Conservation (phyloP, 352 stramenopile species). For the Phytophthora chlamydospora region DNA sequence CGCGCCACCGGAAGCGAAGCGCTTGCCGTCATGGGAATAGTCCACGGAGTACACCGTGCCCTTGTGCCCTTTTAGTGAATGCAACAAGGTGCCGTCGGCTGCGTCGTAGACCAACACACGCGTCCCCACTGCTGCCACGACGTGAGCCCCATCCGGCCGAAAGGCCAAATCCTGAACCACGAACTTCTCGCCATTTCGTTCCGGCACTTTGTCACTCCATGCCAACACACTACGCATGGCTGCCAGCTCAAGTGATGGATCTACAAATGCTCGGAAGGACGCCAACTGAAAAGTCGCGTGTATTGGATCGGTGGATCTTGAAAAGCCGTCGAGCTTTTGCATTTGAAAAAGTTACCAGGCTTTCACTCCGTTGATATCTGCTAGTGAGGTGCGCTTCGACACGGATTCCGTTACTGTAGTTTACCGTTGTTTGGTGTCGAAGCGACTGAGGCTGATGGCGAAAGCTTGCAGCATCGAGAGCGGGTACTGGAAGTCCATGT, state of each 20-base stretch:
- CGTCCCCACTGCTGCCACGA: constrained; percentile 92
- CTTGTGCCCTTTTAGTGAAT: constrained; percentile 93
- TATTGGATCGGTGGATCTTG: constrained; percentile 36
- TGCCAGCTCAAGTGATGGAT: background rate
- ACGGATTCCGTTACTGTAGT: background rate
- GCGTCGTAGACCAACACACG: constrained; percentile 94
- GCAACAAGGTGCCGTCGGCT: constrained; percentile 86
- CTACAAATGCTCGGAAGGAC: constrained; percentile 7
- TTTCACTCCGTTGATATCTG: too few relatives aligned
- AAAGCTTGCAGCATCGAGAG: constrained; percentile 93
- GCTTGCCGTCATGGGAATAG: constrained; percentile 91
- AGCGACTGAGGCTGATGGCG: constrained; percentile 91
- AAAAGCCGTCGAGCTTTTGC: constrained; percentile 25
- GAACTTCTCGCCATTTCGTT: constrained; percentile 87
- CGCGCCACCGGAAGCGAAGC: constrained; percentile 92
- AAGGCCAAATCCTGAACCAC: constrained; percentile 92
- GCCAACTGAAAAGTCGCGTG: constrained; percentile 52
- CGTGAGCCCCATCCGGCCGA: constrained; percentile 85
- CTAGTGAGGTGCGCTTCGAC: background rate
- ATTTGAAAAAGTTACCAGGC: background rate
- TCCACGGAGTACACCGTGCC: constrained; percentile 93
- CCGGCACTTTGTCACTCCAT: constrained; percentile 89
- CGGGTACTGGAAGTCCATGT: constrained; percentile 95
- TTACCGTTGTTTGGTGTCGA: constrained; percentile 90
- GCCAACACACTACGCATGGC: constrained; percentile 78